phyloP scores from a whole-genome alignment of 768 basidiomycete genomes.

The Roridomyces roridus region DNA sequence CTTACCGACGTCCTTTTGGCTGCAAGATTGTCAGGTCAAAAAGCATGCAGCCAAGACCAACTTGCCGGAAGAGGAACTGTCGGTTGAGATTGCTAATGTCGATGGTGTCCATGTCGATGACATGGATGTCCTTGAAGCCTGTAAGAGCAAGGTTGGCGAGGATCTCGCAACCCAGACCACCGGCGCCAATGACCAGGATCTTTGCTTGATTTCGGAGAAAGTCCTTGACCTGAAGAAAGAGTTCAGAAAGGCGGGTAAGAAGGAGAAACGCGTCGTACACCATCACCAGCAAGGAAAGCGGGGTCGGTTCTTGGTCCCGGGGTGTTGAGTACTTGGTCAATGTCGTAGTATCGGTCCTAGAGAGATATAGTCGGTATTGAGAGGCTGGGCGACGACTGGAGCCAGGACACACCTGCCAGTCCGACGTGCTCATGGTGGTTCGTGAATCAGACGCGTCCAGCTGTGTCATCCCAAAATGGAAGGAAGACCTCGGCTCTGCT shows the following conservation, averaged over 20 bases:
- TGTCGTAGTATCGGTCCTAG: conserved; percentile 71
- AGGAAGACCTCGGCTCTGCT: too few species aligned
- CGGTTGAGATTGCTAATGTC: conserved; percentile 99
- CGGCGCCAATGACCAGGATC: conserved; percentile 97
- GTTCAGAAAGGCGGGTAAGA: neutral
- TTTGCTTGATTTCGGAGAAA: conserved; percentile 87
- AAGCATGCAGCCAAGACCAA: neutral
- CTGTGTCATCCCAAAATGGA: too few species aligned
- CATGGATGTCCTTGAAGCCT: conserved; percentile 98
- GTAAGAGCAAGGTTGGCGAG: conserved; percentile 94
- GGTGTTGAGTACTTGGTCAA: conserved; percentile 85
- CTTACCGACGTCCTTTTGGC: conserved; percentile 89
- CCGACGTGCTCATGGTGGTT: conserved; percentile 8
- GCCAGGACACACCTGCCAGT: too few species aligned
- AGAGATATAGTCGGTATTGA: neutral
- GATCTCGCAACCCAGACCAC: conserved; percentile 97
- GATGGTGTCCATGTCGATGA: conserved; percentile 99
- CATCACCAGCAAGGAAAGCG: conserved; percentile 81
- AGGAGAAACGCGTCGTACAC: conserved; percentile 51
- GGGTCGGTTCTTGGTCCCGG: conserved; percentile 92
- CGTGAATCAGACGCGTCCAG: conserved; percentile 1
- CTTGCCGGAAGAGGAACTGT: conserved; percentile 94
- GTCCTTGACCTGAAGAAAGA: conserved; percentile 74
- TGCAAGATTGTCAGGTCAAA: conserved; percentile 36
- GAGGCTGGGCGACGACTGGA: conserved; percentile 21